Base-by-base conservation (phyloP, 495 filamentous ascomycete species). In the Penicillium atrosanguineum region DNA sequence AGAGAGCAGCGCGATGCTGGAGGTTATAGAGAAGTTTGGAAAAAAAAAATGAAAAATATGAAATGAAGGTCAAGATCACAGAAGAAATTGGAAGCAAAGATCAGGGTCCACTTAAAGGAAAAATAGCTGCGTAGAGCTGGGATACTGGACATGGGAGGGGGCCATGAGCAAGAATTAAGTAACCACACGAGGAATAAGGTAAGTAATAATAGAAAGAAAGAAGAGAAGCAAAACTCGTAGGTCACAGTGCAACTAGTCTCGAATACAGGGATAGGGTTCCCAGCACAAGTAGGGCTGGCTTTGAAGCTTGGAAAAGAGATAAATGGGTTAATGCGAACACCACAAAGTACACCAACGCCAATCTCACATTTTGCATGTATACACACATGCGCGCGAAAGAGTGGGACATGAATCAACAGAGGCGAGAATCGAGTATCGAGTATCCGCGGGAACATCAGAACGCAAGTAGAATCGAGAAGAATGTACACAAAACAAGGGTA, bases 401-500 rank as follows among this genome's bases (percentile, higher is more conserved):
- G 57, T 63, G 52, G 49, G 54, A 52, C 63, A 45, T 49, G 55
- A 55, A 57, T 39, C 2, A 40, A 20, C 38, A 40, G 16, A 20
- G 19, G 37, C 37, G 25, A 53, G 26, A 63, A 60, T 63, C 61
- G 50, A 56, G 45, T 51, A 39, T 39, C 50, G 52, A 61, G 56
- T 53, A 56, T 57, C 49, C 58, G 50, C 56, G 52, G 53, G 52
- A 60, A 56, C 28, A 18, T 37, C 46, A 54, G 50, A 59, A 55
- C 43, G 55, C 47, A 62, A 60, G 55, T 48, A 40, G 44, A 40
- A 47, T 34, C 31, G 61, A 54, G 71, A 58, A 61, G 68, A 71
- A 76, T 70, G 63, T 74, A 76, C 73, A 76, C 28, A 63, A 62
- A 71, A 61, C 65, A 73, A 70, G 73, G 73, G 73, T 76, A 76